phyloP scores from a whole-genome alignment of 768 basidiomycete genomes.

The Boletus subcaerulescens region DNA sequence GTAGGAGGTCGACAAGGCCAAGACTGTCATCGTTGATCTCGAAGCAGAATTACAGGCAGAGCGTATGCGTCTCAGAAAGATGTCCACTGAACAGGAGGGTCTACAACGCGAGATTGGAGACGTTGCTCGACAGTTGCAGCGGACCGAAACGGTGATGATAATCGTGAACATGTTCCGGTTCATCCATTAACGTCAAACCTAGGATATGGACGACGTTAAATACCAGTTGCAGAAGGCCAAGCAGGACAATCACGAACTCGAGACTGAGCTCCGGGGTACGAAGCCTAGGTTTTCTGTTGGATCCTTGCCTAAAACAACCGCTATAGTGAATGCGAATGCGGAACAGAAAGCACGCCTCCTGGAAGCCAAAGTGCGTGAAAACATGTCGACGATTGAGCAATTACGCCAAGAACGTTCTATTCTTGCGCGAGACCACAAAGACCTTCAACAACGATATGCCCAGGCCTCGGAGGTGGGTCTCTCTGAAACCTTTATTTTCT shows the following conservation, averaged over 20 bases:
- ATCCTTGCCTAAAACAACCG: background rate
- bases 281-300: background rate
- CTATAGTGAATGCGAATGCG: slow-evolving; percentile 55
- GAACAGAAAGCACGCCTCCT: slow-evolving; percentile 75
- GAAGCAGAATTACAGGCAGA: slow-evolving; percentile 72
- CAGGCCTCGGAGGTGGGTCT: slow-evolving; percentile 63
- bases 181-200: slow-evolving; percentile 3
- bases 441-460: slow-evolving; percentile 63
- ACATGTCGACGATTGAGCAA: slow-evolving; percentile 65
- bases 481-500: background rate
- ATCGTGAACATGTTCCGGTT: background rate
- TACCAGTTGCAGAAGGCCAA: slow-evolving; percentile 65
- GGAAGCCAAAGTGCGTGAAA: slow-evolving; percentile 66
- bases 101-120: slow-evolving; percentile 64
- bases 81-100: slow-evolving; percentile 61
- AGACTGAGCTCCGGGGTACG: slow-evolving; percentile 70
- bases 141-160: slow-evolving; percentile 62
- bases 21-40: slow-evolving; percentile 60
- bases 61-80: slow-evolving; percentile 57
- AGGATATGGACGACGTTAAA: slow-evolving; percentile 82
- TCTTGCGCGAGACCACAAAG: slow-evolving; percentile 67
- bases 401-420: slow-evolving; percentile 74
- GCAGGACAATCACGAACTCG: slow-evolving; percentile 69
- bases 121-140: slow-evolving; percentile 58
- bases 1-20: slow-evolving; percentile 73